Evolutionary conservation across 768 basidiomycete genomes (phyloP).

Genomic region (Boletus insuetus): DNA sequence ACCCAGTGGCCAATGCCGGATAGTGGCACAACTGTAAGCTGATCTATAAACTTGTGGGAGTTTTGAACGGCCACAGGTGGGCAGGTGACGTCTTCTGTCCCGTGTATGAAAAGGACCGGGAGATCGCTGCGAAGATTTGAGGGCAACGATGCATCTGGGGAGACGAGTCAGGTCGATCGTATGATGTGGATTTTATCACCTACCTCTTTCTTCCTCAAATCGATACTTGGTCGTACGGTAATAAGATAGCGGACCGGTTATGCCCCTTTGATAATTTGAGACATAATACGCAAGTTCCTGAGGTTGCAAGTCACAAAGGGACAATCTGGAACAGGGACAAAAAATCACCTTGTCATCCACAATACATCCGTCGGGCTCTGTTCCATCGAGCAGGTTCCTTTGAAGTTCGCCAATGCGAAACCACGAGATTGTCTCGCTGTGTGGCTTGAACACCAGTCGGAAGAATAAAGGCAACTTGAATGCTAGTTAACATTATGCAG

Average conservation of each 20-base stretch:
- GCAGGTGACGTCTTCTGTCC: slow-evolving; percentile 53
- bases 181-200: background rate
- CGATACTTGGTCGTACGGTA: slow-evolving; percentile 62
- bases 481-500: slow-evolving; percentile 22
- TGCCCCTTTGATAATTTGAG: slow-evolving; percentile 43
- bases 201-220: slow-evolving; percentile 62
- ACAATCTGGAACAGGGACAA: background rate
- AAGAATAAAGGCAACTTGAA: slow-evolving; percentile 22
- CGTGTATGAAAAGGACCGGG: slow-evolving; percentile 61
- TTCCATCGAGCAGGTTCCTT: slow-evolving; percentile 1
- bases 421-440: background rate
- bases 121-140: slow-evolving; percentile 44
- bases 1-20: slow-evolving; percentile 68
- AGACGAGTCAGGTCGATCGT: background rate
- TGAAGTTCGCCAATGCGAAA: slow-evolving; percentile 8
- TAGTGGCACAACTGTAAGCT: slow-evolving; percentile 49
- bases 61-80: slow-evolving; percentile 40
- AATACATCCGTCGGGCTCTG: slow-evolving; percentile 10
- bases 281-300: slow-evolving; percentile 60
- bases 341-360: slow-evolving; percentile 18
- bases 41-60: slow-evolving; percentile 47
- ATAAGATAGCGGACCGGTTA: slow-evolving; percentile 76
- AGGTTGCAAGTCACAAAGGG: slow-evolving; percentile 1
- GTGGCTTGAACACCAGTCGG: slow-evolving; percentile 5
- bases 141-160: slow-evolving; percentile 44